phyloP scores from a whole-genome alignment of 2,329 filamentous ascomycete species.

The Hymenotorrendiella dingleyae region DNA sequence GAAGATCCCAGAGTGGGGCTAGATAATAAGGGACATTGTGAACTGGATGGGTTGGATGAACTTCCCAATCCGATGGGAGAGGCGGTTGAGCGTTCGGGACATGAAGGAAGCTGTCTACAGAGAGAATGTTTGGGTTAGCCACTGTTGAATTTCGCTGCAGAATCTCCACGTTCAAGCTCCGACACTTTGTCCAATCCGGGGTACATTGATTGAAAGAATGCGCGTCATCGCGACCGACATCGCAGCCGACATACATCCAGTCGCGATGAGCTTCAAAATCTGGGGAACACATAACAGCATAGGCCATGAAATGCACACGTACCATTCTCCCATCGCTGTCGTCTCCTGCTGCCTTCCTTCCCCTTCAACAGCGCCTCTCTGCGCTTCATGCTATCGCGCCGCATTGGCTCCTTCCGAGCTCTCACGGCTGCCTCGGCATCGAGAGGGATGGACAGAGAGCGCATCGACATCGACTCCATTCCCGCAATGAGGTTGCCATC shows the following conservation, averaged over 20 bases:
- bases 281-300: background rate
- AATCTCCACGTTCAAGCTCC: too few species aligned
- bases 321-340: conserved; percentile 96
- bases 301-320: conserved; percentile 29
- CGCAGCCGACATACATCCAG: background rate
- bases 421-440: conserved; percentile 44
- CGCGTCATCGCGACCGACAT: background rate
- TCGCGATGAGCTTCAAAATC: background rate
- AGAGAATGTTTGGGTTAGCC: conserved; percentile 6
- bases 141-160: too few species aligned
- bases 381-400: conserved; percentile 48
- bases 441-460: conserved; percentile 69
- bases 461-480: conserved; percentile 50
- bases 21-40: conserved; percentile 82
- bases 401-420: conserved; percentile 24
- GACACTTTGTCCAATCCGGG: too few species aligned
- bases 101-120: conserved; percentile 71
- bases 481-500: conserved; percentile 49
- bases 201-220: too few species aligned
- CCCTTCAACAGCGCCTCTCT: conserved; percentile 61
- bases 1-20: conserved; percentile 75
- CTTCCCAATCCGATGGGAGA: conserved; percentile 73
- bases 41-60: conserved; percentile 74
- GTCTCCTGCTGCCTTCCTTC: conserved; percentile 80
- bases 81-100: conserved; percentile 86